Evolutionary conservation across 1,284 basidiomycete species (phyloP), one percentile per base, ranked within the genome.

Genomic region (Microbotryum scabiosae): DNA sequence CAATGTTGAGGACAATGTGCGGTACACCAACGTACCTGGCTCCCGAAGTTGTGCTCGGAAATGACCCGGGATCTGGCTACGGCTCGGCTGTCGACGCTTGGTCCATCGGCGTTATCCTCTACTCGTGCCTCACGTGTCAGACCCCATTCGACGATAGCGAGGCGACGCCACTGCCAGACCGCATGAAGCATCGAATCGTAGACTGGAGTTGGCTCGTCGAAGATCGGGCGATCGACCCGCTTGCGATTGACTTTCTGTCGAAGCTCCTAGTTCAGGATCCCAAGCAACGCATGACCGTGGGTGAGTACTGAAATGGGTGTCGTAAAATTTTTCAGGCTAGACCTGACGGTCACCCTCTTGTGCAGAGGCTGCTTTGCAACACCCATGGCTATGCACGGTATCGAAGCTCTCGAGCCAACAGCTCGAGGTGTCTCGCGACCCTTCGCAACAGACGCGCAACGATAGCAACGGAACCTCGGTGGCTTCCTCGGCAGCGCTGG

Each of bases 71-170:
- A n/a, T 78, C 82, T 51, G 89, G 90, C 2, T 96, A 96, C 72
- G 81, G 85, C 70, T 82, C 85, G 61, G 77, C 85, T 20, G 92
- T 94, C 53, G 91, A 97, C 73, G 90, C 87, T 66, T 97, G 90
- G 90, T 91, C 89, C 53, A 82, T 90, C 23, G 91, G 92, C 7
- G 89, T 93, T 20, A 93, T 96, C 57, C 82, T 94, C 1, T 96
- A 85, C 49, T 90, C 90, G 87, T 88, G 87, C 85, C 73, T 90
- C 21, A 64, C 61, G 23, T 60, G 50, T 36, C 23, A 80, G 0
- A 82, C 77, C 30, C 86, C 88, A 0, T 90, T 90, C 75, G 76
- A 83, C 23, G 86, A 88, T 66, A 83, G 78, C 51, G 77, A 79
- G 51, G 70, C 77, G 45, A 64, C 71, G 2, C 71, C 76, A 23